Percentiles rank a stretch among this genome's conserved stretches.
Evolutionary conservation across 2,329 filamentous ascomycete genomes (phyloP).

Genomic region (Claviceps maximensis): DNA sequence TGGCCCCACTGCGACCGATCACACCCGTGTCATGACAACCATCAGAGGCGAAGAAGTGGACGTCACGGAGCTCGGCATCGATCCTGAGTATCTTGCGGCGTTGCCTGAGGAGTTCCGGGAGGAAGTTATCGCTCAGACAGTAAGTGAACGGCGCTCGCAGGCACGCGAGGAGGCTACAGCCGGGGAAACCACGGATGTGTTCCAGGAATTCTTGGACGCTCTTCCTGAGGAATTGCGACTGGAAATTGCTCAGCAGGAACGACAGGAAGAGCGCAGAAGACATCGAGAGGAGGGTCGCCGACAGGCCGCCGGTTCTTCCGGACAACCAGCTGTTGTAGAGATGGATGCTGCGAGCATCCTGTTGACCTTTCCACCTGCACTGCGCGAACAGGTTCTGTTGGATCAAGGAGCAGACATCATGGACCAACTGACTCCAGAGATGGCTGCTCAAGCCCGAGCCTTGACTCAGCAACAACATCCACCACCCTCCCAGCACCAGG

Average conservation of each 20-base stretch:
- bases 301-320: conserved; percentile 41
- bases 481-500: conserved; percentile 15
- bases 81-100: conserved; percentile 88
- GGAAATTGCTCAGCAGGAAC: conserved; percentile 85
- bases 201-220: conserved; percentile 86
- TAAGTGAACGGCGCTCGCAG: conserved; percentile 70
- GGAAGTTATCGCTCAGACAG: conserved; percentile 85
- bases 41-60: conserved; percentile 82
- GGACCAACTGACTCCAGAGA: conserved; percentile 68
- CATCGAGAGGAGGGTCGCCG: conserved; percentile 72
- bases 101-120: conserved; percentile 93
- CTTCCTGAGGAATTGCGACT: conserved; percentile 79
- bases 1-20: conserved; percentile 6
- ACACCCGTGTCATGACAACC: conserved; percentile 58
- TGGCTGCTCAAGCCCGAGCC: conserved; percentile 74
- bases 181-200: conserved; percentile 71
- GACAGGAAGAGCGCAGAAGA: conserved; percentile 73
- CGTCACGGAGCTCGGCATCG: conserved; percentile 88
- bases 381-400: conserved; percentile 77
- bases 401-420: conserved; percentile 86
- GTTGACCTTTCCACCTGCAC: conserved; percentile 70
- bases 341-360: conserved; percentile 92
- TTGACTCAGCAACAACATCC: conserved; percentile 34
- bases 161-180: conserved; percentile 53
- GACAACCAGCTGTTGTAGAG: conserved; percentile 43